Conservation (phyloP, 257 asterid species). For the Lycium barbarum region DNA sequence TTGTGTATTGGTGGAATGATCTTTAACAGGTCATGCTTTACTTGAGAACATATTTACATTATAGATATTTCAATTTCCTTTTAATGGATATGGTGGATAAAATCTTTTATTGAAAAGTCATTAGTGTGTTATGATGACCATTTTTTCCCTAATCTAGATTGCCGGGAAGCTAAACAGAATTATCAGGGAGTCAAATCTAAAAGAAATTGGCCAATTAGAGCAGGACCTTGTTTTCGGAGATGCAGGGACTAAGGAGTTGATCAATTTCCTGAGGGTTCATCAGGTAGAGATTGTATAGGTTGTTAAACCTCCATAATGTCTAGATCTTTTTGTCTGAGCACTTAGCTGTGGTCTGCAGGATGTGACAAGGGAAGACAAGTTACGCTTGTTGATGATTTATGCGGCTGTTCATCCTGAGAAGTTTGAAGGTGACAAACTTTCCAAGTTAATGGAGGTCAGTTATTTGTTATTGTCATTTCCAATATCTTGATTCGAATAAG, state of each 20-base stretch:
- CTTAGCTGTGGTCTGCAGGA: constrained; percentile 61
- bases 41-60: not conserved
- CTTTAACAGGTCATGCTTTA: not conserved
- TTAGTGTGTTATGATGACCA: constrained; percentile 28
- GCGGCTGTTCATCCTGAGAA: constrained; percentile 94
- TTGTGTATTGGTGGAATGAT: not conserved
- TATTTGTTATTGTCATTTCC: not conserved
- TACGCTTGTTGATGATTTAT: constrained; percentile 96
- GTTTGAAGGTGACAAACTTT: constrained; percentile 85
- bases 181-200: constrained; percentile 81
- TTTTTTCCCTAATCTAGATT: constrained; percentile 57
- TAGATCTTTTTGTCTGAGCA: constrained; percentile 26
- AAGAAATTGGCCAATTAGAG: constrained; percentile 94
- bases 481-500: not conserved
- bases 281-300: constrained; percentile 55
- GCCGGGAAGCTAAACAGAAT: constrained; percentile 87
- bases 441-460: constrained; percentile 88
- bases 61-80: not conserved
- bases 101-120: not conserved
- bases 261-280: constrained; percentile 77
- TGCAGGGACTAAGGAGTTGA: constrained; percentile 93
- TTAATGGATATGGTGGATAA: not conserved
- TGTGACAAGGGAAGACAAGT: constrained; percentile 80
- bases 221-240: constrained; percentile 99
- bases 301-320: constrained; percentile 16